Evolutionary conservation across 2,329 filamentous ascomycete genomes (phyloP), one percentile per base, ranked within the genome.

Genomic region (Chrysoporthe puriensis): DNA sequence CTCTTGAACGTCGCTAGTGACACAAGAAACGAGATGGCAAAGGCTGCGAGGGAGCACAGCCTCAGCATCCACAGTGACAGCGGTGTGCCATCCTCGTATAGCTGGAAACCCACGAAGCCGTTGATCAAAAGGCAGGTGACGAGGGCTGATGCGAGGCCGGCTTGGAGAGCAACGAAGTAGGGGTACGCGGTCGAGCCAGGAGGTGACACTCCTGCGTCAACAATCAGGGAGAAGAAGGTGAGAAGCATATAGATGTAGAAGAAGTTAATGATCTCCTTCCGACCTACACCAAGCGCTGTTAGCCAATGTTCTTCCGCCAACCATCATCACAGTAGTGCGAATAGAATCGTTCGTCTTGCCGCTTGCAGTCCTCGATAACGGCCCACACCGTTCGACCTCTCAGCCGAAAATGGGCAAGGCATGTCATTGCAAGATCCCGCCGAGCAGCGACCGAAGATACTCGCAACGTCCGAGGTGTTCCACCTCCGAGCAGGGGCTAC

Each of bases 241-340:
- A 98, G 87, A 48, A 95, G 84, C 85, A 97, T 91, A 83, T 97
- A 99, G 71, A 97, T 85, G 83, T 98, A 98, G 85, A 99, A 99
- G 85, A 99, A 98, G 61, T 91, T 92, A 62, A 93, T 91, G 71
- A 90, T 89, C 79, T 90, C 87, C 77, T 88, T 88, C 68, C 87
- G 87, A 68, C 89, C 85, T 87, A 72, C 69, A 68, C 54, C 40
- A 69, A 69, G 61, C 46, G 66, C 48, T 50, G 36, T 66, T 68
- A 68, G 58, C 70, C 9, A 43, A n/a, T 60, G 8, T 11, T 58
- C 36, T 13, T 26, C 13, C 6, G n/a, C n/a, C 40, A 60, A 18
- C 13, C 42, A 16, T 6, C 11, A 43, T 44, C 40, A 43, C 18
- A 2, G 36, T 8, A n/a, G n/a, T 43, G n/a, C 5, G 14, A 13